A percentile compares a stretch with the other conserved stretches of the same genome.
These are phyloP conservation scores for Priceomyces fermenticarens DNA, from an alignment of 805 yeast species.

Conservation along the genomic window DNA sequence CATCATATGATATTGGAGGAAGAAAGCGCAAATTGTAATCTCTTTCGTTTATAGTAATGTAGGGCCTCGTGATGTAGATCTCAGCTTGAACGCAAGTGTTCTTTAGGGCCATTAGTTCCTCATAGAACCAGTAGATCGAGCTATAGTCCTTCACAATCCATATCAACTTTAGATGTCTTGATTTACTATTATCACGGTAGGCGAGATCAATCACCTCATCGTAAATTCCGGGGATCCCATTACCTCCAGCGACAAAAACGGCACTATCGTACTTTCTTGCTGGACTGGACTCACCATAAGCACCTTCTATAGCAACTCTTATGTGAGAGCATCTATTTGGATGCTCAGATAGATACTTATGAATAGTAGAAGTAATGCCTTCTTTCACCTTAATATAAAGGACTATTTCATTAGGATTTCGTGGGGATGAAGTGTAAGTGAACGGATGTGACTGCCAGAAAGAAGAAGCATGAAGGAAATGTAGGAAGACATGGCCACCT, in stretches of 20 bases:
- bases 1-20: neutral
- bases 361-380: constrained; percentile 27
- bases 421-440: constrained; percentile 33
- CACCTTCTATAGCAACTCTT: constrained; percentile 36
- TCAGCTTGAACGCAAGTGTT: constrained; percentile 26
- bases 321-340: constrained; percentile 17
- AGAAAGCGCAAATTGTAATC: constrained; percentile 5
- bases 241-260: constrained; percentile 39
- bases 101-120: constrained; percentile 35
- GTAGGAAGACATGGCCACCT: constrained; percentile 63
- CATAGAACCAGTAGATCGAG: constrained; percentile 49
- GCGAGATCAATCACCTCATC: constrained; percentile 27
- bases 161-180: constrained; percentile 37
- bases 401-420: constrained; percentile 17
- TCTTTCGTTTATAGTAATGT: constrained; percentile 5
- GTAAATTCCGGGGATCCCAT: constrained; percentile 40
- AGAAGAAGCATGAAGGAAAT: constrained; percentile 40
- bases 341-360: constrained; percentile 15
- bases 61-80: constrained; percentile 29
- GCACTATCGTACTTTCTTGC: constrained; percentile 25
- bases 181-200: neutral
- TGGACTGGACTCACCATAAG: constrained; percentile 36
- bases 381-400: constrained; percentile 32
- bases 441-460: constrained; percentile 73
- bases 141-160: constrained; percentile 58